Base-by-base conservation (phyloP, 176 grass and related monocot species). In the Pontederia crassipes region DNA sequence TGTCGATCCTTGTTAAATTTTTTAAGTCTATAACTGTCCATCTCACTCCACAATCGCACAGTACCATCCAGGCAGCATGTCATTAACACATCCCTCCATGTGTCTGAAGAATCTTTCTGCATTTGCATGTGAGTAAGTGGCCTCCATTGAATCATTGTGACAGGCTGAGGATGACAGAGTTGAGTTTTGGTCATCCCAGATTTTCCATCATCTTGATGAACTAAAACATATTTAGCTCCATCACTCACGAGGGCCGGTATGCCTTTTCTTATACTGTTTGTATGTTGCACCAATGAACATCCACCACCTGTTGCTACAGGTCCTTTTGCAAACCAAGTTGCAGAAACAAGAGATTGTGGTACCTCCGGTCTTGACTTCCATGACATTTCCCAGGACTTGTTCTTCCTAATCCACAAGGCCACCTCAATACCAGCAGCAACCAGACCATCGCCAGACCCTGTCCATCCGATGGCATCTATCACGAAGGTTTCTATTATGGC, bases 131-230 rank as follows among this genome's bases (percentile, higher is more conserved):
- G 14, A 65, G 60, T 12, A 17, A 52, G 62, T 68, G 91, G 83
- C 71, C 91, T 84, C 91, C 91, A 96, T 56, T 96, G 91, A 80
- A 96, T 96, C 81, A 82, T 82, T 10, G 70, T 79, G 64, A 96
- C 81, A 60, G 80, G 66, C 48, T 77, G 78, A 16, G 86, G 83
- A 80, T 96, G 91, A 15, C 9, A 57, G 27, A 96, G 80, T 35
- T 90, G 80, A 52, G 73, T 52, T 82, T 75, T 79, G 50, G 68
- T 64, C 28, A 80, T 46, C 10, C 86, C 75, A 53, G 60, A 68
- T 70, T 78, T 96, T 32, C 54, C 66, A 80, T 90, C 83, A 76
- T 61, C 86, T 20, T 85, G 47, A 85, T 87, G 87, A 55, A 96
- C 81, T 59, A 87, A 56, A 67, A 87, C 83, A 56, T 75, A 71